Evolutionary conservation across 306 rosid species (phyloP), one percentile per base, ranked within the genome.

Genomic region (Lithocarpus polystachyus): DNA sequence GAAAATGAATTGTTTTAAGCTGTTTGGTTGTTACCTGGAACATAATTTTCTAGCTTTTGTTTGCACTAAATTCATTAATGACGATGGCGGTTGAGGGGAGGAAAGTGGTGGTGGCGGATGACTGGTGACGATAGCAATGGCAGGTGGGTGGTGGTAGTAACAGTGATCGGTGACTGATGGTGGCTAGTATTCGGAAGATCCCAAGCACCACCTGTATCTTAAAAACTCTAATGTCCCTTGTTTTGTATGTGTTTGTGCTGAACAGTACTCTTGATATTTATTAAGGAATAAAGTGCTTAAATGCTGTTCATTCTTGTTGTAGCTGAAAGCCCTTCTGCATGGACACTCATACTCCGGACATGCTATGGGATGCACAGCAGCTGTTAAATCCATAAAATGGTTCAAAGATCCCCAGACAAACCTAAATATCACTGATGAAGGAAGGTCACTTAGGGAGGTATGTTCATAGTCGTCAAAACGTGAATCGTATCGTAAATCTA

Each of bases 311-410:
- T 81, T 83, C 57, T 86, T 84, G 71, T 83, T 85, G 61, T 51
- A 92, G 99, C 92, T 89, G 75, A 86, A 78, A 82, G 99, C 99
- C 67, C 99, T 95, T 73, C 82, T 95, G 89, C 99, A 95, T 56
- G 99, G 99, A 35, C 99, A 95, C 82, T 95, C 97, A 61, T 95
- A 92, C 79, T 20, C 98, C 56, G 99, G 92, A 71, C 99, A 95
- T 88, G 96, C 96, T 56, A 81, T 95, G 84, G 99, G 99, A 69
- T 95, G 99, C 86, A 87, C 94, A 72, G 97, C 98, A 61, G 94
- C 98, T 73, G 91, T 82, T 28, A 91, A 92, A 81, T 86, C 99
- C 77, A 92, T 92, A 80, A 85, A 87, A 74, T 91, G 97, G 99
- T 95, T 95, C 78, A 95, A 90, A 82, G 94, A 90, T 83, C 89